These are phyloP conservation scores for Aspergillus ibericus DNA, from an alignment of 2,329 filamentous ascomycete genomes.

Conservation along the genomic window DNA sequence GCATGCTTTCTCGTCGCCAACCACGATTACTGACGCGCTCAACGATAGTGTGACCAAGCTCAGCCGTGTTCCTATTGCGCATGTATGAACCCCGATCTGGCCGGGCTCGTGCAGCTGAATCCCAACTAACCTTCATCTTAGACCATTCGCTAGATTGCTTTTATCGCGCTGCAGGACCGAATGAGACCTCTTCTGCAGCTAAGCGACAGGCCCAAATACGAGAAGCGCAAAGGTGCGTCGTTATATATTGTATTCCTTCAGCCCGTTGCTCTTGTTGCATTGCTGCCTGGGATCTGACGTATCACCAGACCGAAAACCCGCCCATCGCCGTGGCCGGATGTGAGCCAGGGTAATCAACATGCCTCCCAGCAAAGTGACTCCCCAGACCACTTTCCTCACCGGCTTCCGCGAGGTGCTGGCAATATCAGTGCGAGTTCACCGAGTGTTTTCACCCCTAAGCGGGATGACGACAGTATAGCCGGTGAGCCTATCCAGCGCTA, in stretches of 20 bases:
- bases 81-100: slow-evolving; percentile 13
- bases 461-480: not conserved
- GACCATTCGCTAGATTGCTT: slow-evolving; percentile 21
- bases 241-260: no score
- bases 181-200: slow-evolving; percentile 3
- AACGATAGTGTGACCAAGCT: slow-evolving; percentile 20
- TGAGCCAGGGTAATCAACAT: not conserved
- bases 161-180: slow-evolving; percentile 10
- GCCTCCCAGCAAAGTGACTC: not conserved
- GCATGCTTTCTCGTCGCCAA: not conserved
- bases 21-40: not conserved
- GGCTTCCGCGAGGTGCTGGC: not conserved
- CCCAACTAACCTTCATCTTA: not conserved
- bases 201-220: slow-evolving; percentile 10
- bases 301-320: slow-evolving; percentile 4
- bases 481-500: not conserved
- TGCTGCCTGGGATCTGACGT: not conserved
- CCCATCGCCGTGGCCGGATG: slow-evolving; percentile 17
- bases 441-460: not conserved
- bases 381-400: not conserved
- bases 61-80: slow-evolving; percentile 23
- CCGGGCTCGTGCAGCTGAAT: not conserved
- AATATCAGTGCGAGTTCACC: slow-evolving; percentile 4
- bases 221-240: slow-evolving; percentile 8
- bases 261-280: no score